phyloP scores from a whole-genome alignment of 495 filamentous ascomycete species.

The Aspergillus olivimuriae region DNA sequence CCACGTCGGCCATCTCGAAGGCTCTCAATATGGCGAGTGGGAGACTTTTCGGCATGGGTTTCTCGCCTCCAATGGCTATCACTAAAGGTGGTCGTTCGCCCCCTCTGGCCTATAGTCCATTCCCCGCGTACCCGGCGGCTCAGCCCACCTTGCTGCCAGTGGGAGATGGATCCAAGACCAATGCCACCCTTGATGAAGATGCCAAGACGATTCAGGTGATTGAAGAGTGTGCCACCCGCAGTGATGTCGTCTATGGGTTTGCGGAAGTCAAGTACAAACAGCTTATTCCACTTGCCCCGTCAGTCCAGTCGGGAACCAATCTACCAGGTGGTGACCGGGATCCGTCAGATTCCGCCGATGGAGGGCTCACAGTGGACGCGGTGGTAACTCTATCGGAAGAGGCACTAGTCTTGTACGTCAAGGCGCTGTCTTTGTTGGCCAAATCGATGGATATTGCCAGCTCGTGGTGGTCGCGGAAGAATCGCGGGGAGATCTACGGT shows the following conservation, averaged over 20 bases:
- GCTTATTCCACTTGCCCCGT: slow-evolving; percentile 79
- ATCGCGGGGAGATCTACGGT: slow-evolving; percentile 53
- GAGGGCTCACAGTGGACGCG: slow-evolving; percentile 71
- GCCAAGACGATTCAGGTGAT: slow-evolving; percentile 67
- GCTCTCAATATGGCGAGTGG: slow-evolving; percentile 91
- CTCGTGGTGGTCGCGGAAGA: slow-evolving; percentile 82
- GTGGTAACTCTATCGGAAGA: slow-evolving; percentile 86
- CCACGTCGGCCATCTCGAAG: slow-evolving; percentile 86
- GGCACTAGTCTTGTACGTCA: slow-evolving; percentile 92
- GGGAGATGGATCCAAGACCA: slow-evolving; percentile 55
- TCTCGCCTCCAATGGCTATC: slow-evolving; percentile 62
- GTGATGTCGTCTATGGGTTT: slow-evolving; percentile 93
- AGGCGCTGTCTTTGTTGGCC: slow-evolving; percentile 78
- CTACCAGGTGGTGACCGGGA: slow-evolving; percentile 31
- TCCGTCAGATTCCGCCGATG: slow-evolving; percentile 25
- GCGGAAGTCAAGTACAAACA: slow-evolving; percentile 98
- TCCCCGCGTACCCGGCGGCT: slow-evolving; percentile 76
- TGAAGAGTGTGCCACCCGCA: slow-evolving; percentile 85
- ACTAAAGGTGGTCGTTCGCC: slow-evolving; percentile 63
- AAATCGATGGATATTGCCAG: slow-evolving; percentile 97
- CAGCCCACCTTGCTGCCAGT: slow-evolving; percentile 54
- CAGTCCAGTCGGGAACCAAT: slow-evolving; percentile 43
- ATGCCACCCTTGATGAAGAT: slow-evolving; percentile 69
- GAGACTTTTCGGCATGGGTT: slow-evolving; percentile 69
- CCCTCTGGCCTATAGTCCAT: slow-evolving; percentile 71